Evolutionary conservation across 768 basidiomycete species (phyloP), one percentile per base, ranked within the genome.

Genomic region (Pilatotrama ljubarskyi): DNA sequence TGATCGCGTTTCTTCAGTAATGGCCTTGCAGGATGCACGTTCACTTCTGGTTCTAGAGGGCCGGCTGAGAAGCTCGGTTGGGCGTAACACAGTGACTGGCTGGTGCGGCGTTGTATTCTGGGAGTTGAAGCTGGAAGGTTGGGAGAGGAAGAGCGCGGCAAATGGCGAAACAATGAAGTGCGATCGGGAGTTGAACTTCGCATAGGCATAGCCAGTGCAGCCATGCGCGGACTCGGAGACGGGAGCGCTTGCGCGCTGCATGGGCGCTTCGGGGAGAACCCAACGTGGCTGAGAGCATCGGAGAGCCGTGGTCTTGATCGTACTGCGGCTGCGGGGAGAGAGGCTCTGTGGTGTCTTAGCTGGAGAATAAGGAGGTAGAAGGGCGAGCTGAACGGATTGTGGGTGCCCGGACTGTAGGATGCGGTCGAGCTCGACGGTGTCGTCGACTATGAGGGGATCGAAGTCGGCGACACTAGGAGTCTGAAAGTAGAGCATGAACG

Each of bases 251-350:
- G 75, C 3, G 79, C 73, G 56, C 74, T 83, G 10, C 88, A 83
- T 0, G 88, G 90, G 14, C 91, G 82, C 68, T 87, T 85, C 1
- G 90, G 90, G 14, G 90, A 91, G 72, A 92, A 89, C 0, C 83
- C 82, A 38, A 88, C 82, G 42, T 83, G 82, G 35, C 83, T 82
- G 7, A 93, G 77, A 4, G 88, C 84, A 66, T 92, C 90, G 1
- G 87, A 78, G 29, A 93, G 76, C 67, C 82, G 87, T 3, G 86
- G 87, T 47, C 86, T 82, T 7, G 62, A 53, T 58, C 57, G n/a
- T 82, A 69, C 3, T 75, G 72, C 15, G 77, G 76, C 20, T 70
- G 75, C 15, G 76, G 74, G 32, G 70, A 75, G n/a, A 77, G 77
- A 15, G 77, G 76, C 29, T 82, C 82, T 17, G 82, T 64, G 10